Evolutionary conservation across 2,329 filamentous ascomycete species (phyloP), one percentile per base, ranked within the genome.

Genomic region (Juglanconis juglandina): DNA sequence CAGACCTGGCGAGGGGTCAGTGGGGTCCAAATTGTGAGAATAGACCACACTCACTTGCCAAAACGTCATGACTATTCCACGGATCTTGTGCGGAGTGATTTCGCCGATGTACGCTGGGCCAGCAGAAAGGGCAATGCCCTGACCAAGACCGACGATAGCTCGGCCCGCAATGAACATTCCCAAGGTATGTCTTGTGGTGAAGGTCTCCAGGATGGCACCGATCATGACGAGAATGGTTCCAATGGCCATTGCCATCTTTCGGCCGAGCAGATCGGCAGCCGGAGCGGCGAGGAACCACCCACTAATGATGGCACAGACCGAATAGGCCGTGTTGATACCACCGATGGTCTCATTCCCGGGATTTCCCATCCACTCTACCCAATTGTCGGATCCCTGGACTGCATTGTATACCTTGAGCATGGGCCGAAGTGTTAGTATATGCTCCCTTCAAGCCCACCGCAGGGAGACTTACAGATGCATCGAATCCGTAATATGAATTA

Each of bases 401-500:
- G 87, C 86, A 71, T 91, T 91, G 78, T 87, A 91, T 44, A 90
- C 86, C 53, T 56, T 7, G 8, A 39, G 3, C 4, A 9, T 9
- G n/a, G 44, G 35, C 17, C 14, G 32, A 9, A 11, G 32, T 30
- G 44, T 56, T 37, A 49, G 44, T n/a, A 33, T 10, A 42, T 14
- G 10, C 32, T 37, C 10, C 6, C 42, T 41, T 17, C 8, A n/a
- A 8, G 34, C 7, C 8, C n/a, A 13, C 7, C 2, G 17, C 14
- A 9, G 32, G 8, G 11, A 17, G 11, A 48, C 53, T 14, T 37
- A 56, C 87, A 37, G 86, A 88, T 0, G 87, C 87, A 79, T 90
- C 88, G 70, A 90, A 90, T 58, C 88, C 88, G 70, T 90, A 90
- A 48, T 90, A 79, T n/a, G 90, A 86, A 87, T 90, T 90, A 72